These are phyloP conservation scores for Fusarium hostae DNA, from an alignment of 2,329 filamentous ascomycete species.

Conservation along the genomic window DNA sequence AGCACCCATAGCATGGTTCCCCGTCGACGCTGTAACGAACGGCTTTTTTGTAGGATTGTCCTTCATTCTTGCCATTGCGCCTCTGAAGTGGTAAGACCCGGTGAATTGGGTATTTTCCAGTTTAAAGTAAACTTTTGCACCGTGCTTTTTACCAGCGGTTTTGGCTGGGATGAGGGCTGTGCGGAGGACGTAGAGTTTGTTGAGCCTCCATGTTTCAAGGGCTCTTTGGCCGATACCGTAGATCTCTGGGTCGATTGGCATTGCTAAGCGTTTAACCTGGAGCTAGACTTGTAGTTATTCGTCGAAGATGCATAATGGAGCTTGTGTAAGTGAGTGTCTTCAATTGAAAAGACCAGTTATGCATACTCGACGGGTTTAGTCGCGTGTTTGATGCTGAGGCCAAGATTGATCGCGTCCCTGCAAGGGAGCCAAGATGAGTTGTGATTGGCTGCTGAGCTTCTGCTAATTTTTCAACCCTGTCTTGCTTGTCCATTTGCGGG, in stretches of 20 bases:
- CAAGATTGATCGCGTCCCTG: not conserved
- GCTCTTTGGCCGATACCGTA: not conserved
- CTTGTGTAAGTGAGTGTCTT: fast-evolving
- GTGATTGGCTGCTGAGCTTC: not conserved
- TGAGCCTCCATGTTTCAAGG: not conserved
- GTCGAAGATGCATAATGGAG: fast-evolving
- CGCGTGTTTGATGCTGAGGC: not conserved
- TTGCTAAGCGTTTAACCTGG: not conserved
- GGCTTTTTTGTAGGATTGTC: not conserved
- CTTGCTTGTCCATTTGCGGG: not conserved
- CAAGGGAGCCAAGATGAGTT: too few species aligned
- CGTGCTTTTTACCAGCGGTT: not conserved
- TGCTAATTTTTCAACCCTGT: not conserved
- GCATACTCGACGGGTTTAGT: fast-evolving
- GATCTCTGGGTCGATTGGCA: not conserved
- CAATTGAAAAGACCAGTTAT: too few species aligned
- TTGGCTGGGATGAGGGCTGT: not conserved
- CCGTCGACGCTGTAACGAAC: not conserved
- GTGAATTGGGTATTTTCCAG: not conserved
- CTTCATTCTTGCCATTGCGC: not conserved
- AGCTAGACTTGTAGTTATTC: fast-evolving
- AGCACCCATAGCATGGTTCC: not conserved
- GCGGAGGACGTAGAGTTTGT: not conserved
- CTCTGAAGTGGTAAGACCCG: not conserved
- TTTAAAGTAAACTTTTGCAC: not conserved